Evolutionary conservation across 257 asterid genomes (phyloP).

Genomic region (Solanum pinnatisectum): DNA sequence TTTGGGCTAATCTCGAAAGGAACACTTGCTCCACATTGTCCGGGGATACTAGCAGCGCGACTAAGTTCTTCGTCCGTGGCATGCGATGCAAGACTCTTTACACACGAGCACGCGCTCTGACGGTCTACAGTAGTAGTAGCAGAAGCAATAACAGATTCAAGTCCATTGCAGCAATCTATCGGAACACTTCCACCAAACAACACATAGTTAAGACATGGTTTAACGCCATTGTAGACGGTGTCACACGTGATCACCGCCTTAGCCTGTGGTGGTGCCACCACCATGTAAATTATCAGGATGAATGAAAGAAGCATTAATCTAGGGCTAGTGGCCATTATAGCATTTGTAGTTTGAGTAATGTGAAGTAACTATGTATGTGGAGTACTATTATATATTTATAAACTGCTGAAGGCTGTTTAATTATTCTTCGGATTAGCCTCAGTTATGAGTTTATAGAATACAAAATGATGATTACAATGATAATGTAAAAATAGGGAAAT

Average conservation of each 20-base stretch:
- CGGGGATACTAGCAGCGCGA: background rate
- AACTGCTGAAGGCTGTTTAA: background rate
- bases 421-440: background rate
- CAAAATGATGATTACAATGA: background rate
- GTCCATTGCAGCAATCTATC: background rate
- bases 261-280: background rate
- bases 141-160: background rate
- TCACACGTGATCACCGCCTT: background rate
- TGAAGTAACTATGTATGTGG: background rate
- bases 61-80: background rate
- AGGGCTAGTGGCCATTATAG: background rate
- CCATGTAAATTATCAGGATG: background rate
- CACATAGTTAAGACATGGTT: background rate
- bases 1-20: slow-evolving; percentile 2
- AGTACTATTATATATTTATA: background rate
- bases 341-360: background rate
- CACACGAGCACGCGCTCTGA: background rate
- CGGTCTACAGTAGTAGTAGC: background rate
- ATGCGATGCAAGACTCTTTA: background rate
- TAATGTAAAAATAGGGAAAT: background rate
- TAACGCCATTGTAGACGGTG: background rate
- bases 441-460: background rate
- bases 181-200: background rate
- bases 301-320: background rate
- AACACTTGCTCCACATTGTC: background rate